Conservation (phyloP, 768 basidiomycete genomes). For the Lentinula aciculospora region DNA sequence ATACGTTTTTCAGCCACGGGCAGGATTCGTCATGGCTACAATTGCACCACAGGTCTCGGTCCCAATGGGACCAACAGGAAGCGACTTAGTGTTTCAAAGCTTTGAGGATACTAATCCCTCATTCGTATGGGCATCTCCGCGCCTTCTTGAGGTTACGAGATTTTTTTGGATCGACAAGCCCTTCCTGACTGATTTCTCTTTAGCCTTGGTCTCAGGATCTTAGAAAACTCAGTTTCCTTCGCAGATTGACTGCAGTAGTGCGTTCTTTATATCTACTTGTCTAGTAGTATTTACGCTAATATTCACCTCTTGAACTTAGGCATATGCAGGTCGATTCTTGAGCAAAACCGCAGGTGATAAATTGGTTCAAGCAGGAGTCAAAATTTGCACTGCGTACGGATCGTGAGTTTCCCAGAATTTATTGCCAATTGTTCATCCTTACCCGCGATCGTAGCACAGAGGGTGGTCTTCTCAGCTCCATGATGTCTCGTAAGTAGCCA, state of each 20-base stretch:
- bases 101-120: neutral
- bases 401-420: neutral
- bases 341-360: neutral
- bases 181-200: too few relatives aligned
- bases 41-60: neutral
- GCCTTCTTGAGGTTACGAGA: neutral
- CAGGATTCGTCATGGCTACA: neutral
- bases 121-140: neutral
- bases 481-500: too few relatives aligned
- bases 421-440: neutral
- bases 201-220: neutral
- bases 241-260: too few relatives aligned
- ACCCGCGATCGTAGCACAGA: neutral
- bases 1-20: neutral
- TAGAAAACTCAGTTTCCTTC: too few relatives aligned
- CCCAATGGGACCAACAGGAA: neutral
- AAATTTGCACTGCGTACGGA: neutral
- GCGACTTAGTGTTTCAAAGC: neutral
- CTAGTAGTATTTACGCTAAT: neutral
- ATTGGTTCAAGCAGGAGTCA: neutral
- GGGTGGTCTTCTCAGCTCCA: too few relatives aligned
- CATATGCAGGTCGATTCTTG: neutral
- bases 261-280: neutral
- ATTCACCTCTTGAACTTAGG: too few relatives aligned
- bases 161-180: neutral